Conservation (phyloP, 345 rosid genomes). For the Lagerstroemia speciosa region DNA sequence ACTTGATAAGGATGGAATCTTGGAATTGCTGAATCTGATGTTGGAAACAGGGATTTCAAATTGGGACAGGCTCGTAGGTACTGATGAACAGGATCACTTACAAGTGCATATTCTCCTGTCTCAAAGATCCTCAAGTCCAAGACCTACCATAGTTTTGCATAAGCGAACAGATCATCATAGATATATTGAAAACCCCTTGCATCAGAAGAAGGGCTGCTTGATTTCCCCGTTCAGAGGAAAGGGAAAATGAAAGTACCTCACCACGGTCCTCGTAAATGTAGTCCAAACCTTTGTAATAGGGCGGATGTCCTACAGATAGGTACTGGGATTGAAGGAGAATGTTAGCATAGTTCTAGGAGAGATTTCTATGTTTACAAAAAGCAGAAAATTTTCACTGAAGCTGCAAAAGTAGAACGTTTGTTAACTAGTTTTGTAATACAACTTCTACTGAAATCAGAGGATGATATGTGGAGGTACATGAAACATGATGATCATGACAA, state of each 20-base stretch:
- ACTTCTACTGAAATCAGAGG: no score
- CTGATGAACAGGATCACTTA: constrained; percentile 25
- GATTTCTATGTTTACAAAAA: no score
- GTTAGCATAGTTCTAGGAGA: neutral
- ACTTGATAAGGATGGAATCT: neutral
- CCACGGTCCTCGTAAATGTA: constrained; percentile 93
- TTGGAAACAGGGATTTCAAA: neutral
- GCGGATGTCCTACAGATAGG: constrained; percentile 91
- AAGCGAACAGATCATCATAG: neutral
- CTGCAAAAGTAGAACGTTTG: no score
- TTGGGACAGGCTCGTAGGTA: neutral
- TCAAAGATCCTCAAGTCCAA: constrained; percentile 75
- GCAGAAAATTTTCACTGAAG: no score
- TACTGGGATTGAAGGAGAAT: constrained; percentile 41
- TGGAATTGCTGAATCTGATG: neutral
- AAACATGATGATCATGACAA: no score
- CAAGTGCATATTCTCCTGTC: constrained; percentile 93
- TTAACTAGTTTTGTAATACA: no score
- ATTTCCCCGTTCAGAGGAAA: neutral
- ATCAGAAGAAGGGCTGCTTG: neutral
- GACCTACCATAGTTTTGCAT: constrained; percentile 27
- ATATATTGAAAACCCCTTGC: neutral
- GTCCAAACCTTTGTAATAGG: constrained; percentile 86
- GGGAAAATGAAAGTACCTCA: constrained; percentile 42
- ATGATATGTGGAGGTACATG: no score